A percentile compares a stretch with the other conserved stretches of the same genome.
Evolutionary conservation across 2,329 filamentous ascomycete species (phyloP).

Genomic region (Penicillium sp.): DNA sequence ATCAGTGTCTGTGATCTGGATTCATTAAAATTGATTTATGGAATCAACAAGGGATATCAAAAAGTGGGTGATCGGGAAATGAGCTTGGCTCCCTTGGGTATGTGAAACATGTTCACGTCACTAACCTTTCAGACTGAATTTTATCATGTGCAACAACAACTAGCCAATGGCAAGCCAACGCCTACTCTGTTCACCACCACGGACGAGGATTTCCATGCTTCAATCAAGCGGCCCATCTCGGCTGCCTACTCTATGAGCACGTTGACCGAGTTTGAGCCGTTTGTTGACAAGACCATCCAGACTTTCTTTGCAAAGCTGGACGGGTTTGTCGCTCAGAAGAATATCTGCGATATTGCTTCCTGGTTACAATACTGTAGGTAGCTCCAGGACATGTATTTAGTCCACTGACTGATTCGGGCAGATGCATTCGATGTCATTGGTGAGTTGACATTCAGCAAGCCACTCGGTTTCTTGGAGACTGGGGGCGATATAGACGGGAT

Average conservation of each 20-base stretch:
- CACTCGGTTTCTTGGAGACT: constrained; percentile 35
- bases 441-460: constrained; percentile 36
- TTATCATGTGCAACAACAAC: constrained; percentile 22
- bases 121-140: constrained; percentile 2
- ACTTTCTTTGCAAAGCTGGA: constrained; percentile 29
- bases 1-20: constrained; percentile 23
- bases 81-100: background rate
- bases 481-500: constrained; percentile 35
- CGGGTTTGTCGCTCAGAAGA: constrained; percentile 17
- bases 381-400: background rate
- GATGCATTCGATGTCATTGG: constrained; percentile 35
- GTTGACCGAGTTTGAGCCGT: constrained; percentile 41
- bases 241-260: constrained; percentile 44
- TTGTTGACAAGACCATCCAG: constrained; percentile 36
- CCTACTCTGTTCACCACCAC: constrained; percentile 22
- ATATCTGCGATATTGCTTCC: constrained; percentile 29
- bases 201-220: constrained; percentile 41
- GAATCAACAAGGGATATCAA: constrained; percentile 20
- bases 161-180: constrained; percentile 19
- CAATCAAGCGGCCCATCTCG: constrained; percentile 41
- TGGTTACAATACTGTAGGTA: constrained; percentile 25
- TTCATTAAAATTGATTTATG: constrained; percentile 20
- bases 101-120: background rate
- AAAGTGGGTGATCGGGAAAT: constrained; percentile 1
- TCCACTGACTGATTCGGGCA: constrained; percentile 26